Conservation (phyloP, 1,284 basidiomycete species). For the Veloboletus limbatus region DNA sequence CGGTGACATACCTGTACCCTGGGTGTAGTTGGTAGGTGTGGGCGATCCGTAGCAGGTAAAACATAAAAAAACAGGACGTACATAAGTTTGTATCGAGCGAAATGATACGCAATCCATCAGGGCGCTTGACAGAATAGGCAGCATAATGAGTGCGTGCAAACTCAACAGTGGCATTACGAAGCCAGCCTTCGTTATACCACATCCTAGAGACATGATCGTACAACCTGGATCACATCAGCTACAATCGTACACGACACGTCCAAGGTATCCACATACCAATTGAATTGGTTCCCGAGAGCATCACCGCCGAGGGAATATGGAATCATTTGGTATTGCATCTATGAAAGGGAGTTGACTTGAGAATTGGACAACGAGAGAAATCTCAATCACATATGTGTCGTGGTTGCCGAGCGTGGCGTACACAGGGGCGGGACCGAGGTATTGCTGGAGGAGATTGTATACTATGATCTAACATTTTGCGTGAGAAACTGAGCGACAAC, state of each 20-base stretch:
- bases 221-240: no score
- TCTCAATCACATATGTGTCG: slow-evolving; percentile 51
- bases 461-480: slow-evolving; percentile 43
- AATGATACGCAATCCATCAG: slow-evolving; percentile 66
- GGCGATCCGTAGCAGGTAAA: no score
- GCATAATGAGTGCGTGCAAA: slow-evolving; percentile 65
- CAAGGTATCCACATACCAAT: no score
- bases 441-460: slow-evolving; percentile 59
- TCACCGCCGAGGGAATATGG: slow-evolving; percentile 53
- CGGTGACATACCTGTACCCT: no score
- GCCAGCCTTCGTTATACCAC: slow-evolving; percentile 68
- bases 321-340: slow-evolving; percentile 58
- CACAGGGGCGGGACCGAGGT: slow-evolving; percentile 57
- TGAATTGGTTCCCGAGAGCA: slow-evolving; percentile 60
- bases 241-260: slow-evolving; percentile 31
- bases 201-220: slow-evolving; percentile 64
- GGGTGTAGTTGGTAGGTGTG: no score
- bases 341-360: not conserved
- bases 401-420: slow-evolving; percentile 71
- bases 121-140: slow-evolving; percentile 62
- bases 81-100: slow-evolving; percentile 77
- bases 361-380: no score
- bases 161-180: slow-evolving; percentile 54
- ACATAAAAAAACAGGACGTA: no score
- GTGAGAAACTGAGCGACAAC: no score